Conservation (phyloP, 495 filamentous ascomycete genomes). For the Penicillium waksmanii region DNA sequence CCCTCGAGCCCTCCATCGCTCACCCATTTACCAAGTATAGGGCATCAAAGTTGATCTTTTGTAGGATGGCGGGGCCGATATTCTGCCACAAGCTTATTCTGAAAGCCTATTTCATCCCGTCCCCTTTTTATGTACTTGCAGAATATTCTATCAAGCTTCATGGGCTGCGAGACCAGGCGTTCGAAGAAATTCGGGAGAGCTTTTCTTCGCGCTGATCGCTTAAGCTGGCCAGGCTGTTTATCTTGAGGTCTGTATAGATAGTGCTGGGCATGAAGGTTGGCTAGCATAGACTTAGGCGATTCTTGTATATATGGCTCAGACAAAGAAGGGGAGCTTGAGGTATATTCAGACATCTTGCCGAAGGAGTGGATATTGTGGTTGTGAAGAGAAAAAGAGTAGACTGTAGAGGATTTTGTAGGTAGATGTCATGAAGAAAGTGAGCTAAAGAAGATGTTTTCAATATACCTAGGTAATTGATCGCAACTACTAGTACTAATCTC, state of each 20-base stretch:
- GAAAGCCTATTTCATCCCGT: not conserved
- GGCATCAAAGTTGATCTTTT: not conserved
- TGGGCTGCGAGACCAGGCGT: not conserved
- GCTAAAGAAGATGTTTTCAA: no score
- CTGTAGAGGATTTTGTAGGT: no score
- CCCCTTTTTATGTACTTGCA: not conserved
- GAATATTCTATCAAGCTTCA: not conserved
- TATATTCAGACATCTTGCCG: no score
- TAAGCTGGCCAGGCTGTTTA: not conserved
- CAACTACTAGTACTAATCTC: no score
- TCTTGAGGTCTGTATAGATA: not conserved
- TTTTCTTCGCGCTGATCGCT: no score
- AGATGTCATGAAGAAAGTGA: no score
- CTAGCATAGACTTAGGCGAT: no score
- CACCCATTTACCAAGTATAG: not conserved
- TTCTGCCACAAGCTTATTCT: not conserved
- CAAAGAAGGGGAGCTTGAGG: no score
- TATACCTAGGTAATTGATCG: no score
- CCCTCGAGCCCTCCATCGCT: not conserved
- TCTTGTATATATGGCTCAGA: no score
- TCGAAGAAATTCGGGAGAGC: no score
- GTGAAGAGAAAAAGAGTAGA: not conserved
- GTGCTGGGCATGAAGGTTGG: not conserved
- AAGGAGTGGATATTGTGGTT: not conserved
- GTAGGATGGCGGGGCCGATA: not conserved